Base-by-base conservation (phyloP, 129 eudicot genomes). In the Arctium lappa region DNA sequence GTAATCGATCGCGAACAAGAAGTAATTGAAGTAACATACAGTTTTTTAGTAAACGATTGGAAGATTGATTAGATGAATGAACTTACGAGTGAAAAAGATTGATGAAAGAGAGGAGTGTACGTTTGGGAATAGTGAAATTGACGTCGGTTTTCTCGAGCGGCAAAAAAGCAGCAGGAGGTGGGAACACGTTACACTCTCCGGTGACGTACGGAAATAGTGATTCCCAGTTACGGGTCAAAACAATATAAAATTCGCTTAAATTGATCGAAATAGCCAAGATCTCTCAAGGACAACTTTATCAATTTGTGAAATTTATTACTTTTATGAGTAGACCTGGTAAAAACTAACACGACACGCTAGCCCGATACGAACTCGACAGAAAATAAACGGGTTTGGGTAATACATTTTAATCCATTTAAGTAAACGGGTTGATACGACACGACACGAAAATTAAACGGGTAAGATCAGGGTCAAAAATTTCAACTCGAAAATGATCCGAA, bases 71-170 rank as follows among this genome's bases (percentile, higher is more conserved):
- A 42, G 40, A 76, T 60, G 68, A 60, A 60, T 5, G 22, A 15
- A 60, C 6, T 60, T 82, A 76, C 76, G 83, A 76, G 75, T 39
- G 30, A 71, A 74, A 74, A 15, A 1, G 18, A 53, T 53, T 2
- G 63, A 11, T 53, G 63, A 53, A 53, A 53, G 65, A 3, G 78
- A 83, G 44, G 86, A 84, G 87, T 72, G 3, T 72, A 84, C 87
- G 87, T 78, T 78, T 84, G 83, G 87, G 83, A 84, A 11, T 72
- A 78, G 87, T 84, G 87, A 78, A 78, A 42, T 37, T 6, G 69
- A 78, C 73, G 87, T 78, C 83, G 87, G 87, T 79, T 48, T 37
- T 8, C 1, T 72, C 38, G 73, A 69, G 86, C 81, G 81, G 79
- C 74, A 83, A 83, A 78, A 33, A 16, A 38, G 76, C 42, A 84